Percentiles rank a stretch among this genome's conserved stretches.
Evolutionary conservation across 352 stramenopile species (phyloP).

Genomic region (Globisporangium paroecandrum): DNA sequence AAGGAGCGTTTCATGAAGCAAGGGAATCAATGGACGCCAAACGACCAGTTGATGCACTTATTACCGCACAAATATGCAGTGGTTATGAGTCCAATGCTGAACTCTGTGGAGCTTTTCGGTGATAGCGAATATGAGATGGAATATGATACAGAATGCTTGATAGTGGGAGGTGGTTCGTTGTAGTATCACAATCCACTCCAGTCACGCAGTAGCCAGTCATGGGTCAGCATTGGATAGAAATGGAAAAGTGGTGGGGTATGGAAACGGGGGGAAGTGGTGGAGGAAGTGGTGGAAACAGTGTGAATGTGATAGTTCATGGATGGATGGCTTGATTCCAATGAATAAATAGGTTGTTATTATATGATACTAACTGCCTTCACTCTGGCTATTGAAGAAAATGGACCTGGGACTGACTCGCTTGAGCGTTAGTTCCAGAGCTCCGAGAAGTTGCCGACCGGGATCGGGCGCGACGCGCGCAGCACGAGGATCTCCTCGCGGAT

Average conservation of each 20-base stretch:
- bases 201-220: neutral
- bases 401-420: neutral
- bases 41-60: neutral
- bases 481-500: constrained; percentile 77
- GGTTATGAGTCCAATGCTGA: neutral
- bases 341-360: constrained; percentile 18
- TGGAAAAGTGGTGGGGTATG: neutral
- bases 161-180: neutral
- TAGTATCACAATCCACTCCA: neutral
- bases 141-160: neutral
- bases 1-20: neutral
- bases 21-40: neutral
- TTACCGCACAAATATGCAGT: neutral
- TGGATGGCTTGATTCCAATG: neutral
- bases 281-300: neutral
- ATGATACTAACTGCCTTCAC: constrained; percentile 4
- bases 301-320: neutral
- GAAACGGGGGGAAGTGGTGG: no score
- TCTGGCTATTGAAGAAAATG: neutral
- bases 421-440: constrained; percentile 64
- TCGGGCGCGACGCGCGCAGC: constrained; percentile 65
- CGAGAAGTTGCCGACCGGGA: constrained; percentile 73
- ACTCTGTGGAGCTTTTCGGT: neutral
- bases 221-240: neutral
- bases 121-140: neutral